These are phyloP conservation scores for Linnemannia hyalina DNA, from an alignment of 192 early-diverging fungal genomes.

Conservation along the genomic window DNA sequence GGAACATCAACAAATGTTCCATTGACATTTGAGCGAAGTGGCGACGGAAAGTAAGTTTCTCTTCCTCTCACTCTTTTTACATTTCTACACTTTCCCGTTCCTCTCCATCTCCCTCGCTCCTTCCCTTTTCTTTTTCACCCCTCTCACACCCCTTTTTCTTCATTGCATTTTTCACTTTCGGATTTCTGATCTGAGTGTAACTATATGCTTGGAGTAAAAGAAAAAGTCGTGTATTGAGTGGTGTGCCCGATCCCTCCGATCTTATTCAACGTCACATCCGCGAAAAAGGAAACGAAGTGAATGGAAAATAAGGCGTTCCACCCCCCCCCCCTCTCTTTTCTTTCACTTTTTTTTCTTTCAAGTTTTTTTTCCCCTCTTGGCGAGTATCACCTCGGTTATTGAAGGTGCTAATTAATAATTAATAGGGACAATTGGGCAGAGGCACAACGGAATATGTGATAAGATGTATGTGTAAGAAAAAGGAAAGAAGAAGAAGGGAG, in stretches of 20 bases:
- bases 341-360: not conserved
- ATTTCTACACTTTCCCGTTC: not conserved
- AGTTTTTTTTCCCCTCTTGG: not conserved
- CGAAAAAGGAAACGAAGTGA: not conserved
- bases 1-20: not conserved
- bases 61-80: not conserved
- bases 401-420: not conserved
- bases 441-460: too few relatives aligned
- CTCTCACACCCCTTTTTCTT: not conserved
- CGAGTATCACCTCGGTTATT: not conserved
- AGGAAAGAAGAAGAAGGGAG: not conserved
- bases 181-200: not conserved
- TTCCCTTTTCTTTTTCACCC: not conserved
- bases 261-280: not conserved
- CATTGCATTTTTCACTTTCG: not conserved
- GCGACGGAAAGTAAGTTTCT: slow-evolving; percentile 43
- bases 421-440: not conserved
- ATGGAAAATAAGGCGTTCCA: not conserved
- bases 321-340: not conserved
- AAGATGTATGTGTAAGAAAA: not conserved
- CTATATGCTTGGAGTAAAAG: not conserved
- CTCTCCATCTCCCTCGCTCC: not conserved
- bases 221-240: not conserved
- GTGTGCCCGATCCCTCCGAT: slow-evolving; percentile 1
- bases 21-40: slow-evolving; percentile 34